phyloP scores from a whole-genome alignment of 169 alveolate genomes.

The Blepharisma undulans region DNA sequence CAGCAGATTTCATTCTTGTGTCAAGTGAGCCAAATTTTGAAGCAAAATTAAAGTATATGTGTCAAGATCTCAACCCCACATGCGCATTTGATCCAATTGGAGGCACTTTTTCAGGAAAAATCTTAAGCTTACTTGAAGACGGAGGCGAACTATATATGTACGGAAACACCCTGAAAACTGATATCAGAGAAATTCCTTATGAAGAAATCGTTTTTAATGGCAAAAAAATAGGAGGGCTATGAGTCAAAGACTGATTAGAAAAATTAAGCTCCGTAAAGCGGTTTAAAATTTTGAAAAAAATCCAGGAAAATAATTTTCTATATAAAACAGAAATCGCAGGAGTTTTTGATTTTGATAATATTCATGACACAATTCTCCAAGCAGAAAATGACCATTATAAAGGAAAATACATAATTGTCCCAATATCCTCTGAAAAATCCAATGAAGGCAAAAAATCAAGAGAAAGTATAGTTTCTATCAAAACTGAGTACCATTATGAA shows the following conservation, averaged over 20 bases:
- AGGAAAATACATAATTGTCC: not conserved
- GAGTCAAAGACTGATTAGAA: not conserved
- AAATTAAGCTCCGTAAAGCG: not conserved
- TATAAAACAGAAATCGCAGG: not conserved
- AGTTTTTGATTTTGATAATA: not conserved
- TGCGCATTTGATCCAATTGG: not conserved
- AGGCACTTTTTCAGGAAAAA: not conserved
- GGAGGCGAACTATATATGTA: not conserved
- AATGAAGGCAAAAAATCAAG: not conserved
- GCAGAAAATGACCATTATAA: not conserved
- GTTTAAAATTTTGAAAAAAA: not conserved
- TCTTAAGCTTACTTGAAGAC: not conserved
- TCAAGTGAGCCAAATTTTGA: not conserved
- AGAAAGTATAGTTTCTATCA: not conserved
- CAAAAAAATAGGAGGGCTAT: not conserved
- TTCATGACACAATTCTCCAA: not conserved
- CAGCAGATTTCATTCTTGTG: not conserved
- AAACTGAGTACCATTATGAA: not conserved
- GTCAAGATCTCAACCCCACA: not conserved
- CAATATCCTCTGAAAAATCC: not conserved
- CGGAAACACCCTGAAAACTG: not conserved
- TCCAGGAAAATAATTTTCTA: not conserved
- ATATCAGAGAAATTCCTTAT: not conserved
- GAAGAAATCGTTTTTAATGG: not conserved
- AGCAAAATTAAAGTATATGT: not conserved